Base-by-base conservation (phyloP, 2,329 filamentous ascomycete genomes). In the Monilinia laxa region DNA sequence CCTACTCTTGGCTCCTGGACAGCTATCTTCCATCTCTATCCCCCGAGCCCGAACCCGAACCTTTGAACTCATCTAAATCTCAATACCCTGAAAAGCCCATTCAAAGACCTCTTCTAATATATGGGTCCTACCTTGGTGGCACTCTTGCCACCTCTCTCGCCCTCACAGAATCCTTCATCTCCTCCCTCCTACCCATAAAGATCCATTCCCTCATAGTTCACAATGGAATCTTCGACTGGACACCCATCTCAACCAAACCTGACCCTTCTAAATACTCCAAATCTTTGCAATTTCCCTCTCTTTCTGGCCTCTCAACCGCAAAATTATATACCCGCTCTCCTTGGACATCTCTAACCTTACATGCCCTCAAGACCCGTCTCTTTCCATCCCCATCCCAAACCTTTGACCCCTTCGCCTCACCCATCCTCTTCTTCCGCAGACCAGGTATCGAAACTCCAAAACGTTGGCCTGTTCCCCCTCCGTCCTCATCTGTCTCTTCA, bases 141-240 rank as follows among this genome's bases (percentile, higher is more conserved):
- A 80, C 82, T 18, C 78, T 89, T 10, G 87, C 85, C 38, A 78
- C 82, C 18, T 82, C 84, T 1, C 78, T 89, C 3, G 82, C 85
- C 11, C 75, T 89, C 54, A 88, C 85, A 2, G 85, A 88, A 73
- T 77, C 81, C 1, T 71, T 77, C 2, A 18, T 72, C 42, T 79
- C 84, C 72, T 79, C 78, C 35, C n/a, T 16, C 16, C 45, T 16
- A n/a, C 12, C 79, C 40, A 2, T 68, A 68, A 12, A 68, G 76
- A 79, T 79, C 6, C 18, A 51, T 38, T 85, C 85, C 10, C 75
- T 87, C 42, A 77, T 85, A 20, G 81, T 82, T 10, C 83, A 83
- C 75, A 86, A 89, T 70, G 86, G 85, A 53, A 80, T 89, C 67
- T 89, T 86, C 77, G 83, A 89, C 77, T 89, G 86, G 87, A 86